A percentile compares a stretch with the other conserved stretches of the same genome.
phyloP scores from a whole-genome alignment of 192 early-diverging fungal genomes.

The Umbelopsis isabellina region DNA sequence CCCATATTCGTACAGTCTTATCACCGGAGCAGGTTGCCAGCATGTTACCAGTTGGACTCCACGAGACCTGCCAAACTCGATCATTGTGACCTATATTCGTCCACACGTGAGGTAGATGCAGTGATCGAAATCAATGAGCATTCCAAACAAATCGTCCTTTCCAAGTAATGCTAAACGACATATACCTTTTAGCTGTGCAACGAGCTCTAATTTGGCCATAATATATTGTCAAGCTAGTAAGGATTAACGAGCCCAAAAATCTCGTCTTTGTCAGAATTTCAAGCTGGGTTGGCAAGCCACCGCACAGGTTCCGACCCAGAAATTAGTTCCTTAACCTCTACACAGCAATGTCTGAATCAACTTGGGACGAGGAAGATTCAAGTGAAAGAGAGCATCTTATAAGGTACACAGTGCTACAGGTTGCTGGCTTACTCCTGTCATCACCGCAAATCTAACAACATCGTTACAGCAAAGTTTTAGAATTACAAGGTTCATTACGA shows the following conservation, averaged over 20 bases:
- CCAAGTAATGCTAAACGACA: no score
- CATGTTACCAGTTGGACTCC: slow-evolving; percentile 75
- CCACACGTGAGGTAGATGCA: background rate
- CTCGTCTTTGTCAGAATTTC: slow-evolving; percentile 8
- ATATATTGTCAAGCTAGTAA: background rate
- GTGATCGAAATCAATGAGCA: slow-evolving; percentile 16
- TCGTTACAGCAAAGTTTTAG: slow-evolving; percentile 34
- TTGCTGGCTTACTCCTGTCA: background rate
- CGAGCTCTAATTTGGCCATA: slow-evolving; percentile 56
- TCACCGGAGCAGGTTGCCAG: slow-evolving; percentile 89
- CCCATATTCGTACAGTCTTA: slow-evolving; percentile 90
- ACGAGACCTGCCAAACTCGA: slow-evolving; percentile 84
- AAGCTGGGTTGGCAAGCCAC: slow-evolving; percentile 3
- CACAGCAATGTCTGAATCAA: background rate
- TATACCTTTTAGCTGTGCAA: slow-evolving; percentile 63
- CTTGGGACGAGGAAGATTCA: slow-evolving; percentile 19
- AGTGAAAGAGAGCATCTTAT: slow-evolving; percentile 29
- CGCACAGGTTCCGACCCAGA: background rate
- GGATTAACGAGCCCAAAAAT: background rate
- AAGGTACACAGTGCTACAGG: slow-evolving; percentile 25
- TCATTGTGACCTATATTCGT: slow-evolving; percentile 73
- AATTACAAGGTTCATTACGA: slow-evolving; percentile 35
- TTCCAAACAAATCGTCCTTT: background rate
- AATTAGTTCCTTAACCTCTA: background rate
- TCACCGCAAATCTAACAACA: background rate